phyloP scores from a whole-genome alignment of 495 filamentous ascomycete genomes.

The Aspergillus egyptiacus region DNA sequence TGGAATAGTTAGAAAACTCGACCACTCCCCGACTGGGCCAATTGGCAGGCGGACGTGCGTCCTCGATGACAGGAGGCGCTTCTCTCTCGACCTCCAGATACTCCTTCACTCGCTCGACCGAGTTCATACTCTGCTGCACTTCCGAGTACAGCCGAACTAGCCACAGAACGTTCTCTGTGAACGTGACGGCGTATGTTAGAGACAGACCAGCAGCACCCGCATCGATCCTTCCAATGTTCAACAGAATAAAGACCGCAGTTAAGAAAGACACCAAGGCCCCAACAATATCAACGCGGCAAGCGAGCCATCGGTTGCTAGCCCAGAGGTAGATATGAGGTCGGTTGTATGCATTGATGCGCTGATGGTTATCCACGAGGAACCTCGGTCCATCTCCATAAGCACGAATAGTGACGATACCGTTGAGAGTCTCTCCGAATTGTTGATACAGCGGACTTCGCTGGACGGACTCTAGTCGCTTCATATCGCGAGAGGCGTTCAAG shows the following conservation, averaged over 20 bases:
- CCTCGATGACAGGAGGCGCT: constrained; percentile 67
- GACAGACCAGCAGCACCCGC: constrained; percentile 93
- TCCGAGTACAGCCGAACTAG: constrained; percentile 89
- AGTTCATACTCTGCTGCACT: constrained; percentile 99
- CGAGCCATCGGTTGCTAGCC: constrained; percentile 96
- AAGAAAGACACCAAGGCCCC: constrained; percentile 93
- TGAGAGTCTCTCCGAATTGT: constrained; percentile 95
- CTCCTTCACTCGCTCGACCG: constrained; percentile 95
- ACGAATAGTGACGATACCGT: constrained; percentile 93
- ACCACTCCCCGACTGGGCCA: constrained; percentile 88
- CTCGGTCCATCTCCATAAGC: constrained; percentile 92
- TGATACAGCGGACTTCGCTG: constrained; percentile 95
- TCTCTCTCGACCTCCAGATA: constrained; percentile 97
- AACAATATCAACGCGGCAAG: constrained; percentile 83
- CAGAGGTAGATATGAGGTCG: constrained; percentile 94
- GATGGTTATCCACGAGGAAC: constrained; percentile 90
- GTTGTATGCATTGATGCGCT: constrained; percentile 81
- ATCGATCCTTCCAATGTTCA: constrained; percentile 79
- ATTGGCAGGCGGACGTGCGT: constrained; percentile 65
- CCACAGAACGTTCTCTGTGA: constrained; percentile 97
- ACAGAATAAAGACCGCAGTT: constrained; percentile 83
- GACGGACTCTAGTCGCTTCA: constrained; percentile 92
- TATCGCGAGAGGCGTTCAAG: constrained; percentile 80
- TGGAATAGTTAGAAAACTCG: constrained; percentile 81
- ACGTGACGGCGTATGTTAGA: constrained; percentile 95